Conservation (phyloP, 495 filamentous ascomycete genomes). For the Viridothelium virens region DNA sequence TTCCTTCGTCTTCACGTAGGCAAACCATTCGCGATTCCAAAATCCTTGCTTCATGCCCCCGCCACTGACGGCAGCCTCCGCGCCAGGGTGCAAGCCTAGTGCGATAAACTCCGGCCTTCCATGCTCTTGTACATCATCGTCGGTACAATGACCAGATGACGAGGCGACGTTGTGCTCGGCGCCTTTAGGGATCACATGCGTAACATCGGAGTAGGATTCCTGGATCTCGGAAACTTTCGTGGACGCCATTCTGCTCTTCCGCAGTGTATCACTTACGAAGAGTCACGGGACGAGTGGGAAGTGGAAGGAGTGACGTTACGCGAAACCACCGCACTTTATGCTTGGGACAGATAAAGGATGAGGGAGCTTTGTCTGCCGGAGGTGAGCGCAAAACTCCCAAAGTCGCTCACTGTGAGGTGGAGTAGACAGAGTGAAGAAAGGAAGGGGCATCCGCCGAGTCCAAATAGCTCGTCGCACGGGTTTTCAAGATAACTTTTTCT, state of each 20-base stretch:
- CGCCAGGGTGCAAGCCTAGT: constrained; percentile 11
- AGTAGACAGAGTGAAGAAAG: background rate
- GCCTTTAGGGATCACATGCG: constrained; percentile 17
- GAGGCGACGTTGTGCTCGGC: constrained; percentile 19
- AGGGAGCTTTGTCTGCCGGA: constrained; percentile 31
- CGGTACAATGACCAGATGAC: constrained; percentile 22
- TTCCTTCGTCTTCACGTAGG: constrained; percentile 72
- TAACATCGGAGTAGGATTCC: constrained; percentile 12
- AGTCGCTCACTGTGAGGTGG: constrained; percentile 31
- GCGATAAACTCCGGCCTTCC: constrained; percentile 26
- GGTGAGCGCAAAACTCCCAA: constrained; percentile 38
- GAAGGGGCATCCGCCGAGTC: background rate
- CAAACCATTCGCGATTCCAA: constrained; percentile 49
- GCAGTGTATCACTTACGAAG: background rate
- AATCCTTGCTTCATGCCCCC: constrained; percentile 42
- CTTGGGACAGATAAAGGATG: background rate
- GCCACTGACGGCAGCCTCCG: constrained; percentile 29
- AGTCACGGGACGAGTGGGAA: background rate
- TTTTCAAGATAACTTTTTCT: background rate
- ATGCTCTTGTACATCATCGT: constrained; percentile 22
- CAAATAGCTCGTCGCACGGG: background rate
- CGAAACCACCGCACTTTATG: too few relatives aligned
- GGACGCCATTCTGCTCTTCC: constrained; percentile 13
- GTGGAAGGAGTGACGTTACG: too few relatives aligned
- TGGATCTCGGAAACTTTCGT: constrained; percentile 12